A percentile compares a stretch with the other conserved stretches of the same genome.
These are phyloP conservation scores for Pyricularia pennisetigena DNA, from an alignment of 2,329 filamentous ascomycete species.

Conservation along the genomic window DNA sequence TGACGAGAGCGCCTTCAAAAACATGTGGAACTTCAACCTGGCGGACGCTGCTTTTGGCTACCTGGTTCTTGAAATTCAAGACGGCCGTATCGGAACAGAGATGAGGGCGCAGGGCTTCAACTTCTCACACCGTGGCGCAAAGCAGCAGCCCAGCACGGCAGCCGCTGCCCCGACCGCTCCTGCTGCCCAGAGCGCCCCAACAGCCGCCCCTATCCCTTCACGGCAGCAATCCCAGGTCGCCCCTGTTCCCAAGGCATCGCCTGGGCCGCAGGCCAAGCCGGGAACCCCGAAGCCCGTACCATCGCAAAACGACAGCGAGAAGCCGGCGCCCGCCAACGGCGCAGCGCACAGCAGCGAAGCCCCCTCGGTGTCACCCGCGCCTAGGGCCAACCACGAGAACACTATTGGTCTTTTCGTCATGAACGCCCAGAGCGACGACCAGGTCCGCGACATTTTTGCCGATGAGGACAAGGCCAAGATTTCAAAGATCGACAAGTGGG, in stretches of 20 bases:
- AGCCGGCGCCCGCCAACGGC: slow-evolving; percentile 40
- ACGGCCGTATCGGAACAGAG: slow-evolving; percentile 91
- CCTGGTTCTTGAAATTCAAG: slow-evolving; percentile 88
- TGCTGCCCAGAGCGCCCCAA: slow-evolving; percentile 23
- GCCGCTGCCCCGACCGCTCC: slow-evolving; percentile 17
- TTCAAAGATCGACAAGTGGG: slow-evolving; percentile 66
- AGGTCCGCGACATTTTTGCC: slow-evolving; percentile 70
- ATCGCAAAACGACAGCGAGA: slow-evolving; percentile 49
- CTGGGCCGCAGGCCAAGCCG: slow-evolving; percentile 21
- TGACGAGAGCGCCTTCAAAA: slow-evolving; percentile 98
- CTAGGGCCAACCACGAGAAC: slow-evolving; percentile 51
- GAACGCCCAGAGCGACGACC: slow-evolving; percentile 74
- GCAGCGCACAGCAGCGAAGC: slow-evolving; percentile 41
- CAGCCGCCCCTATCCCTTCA: slow-evolving; percentile 18
- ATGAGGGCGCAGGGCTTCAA: slow-evolving; percentile 99
- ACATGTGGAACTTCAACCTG: slow-evolving; percentile 99
- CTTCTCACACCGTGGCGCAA: slow-evolving; percentile 89
- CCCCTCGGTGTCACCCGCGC: slow-evolving; percentile 41
- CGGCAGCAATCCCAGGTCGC: slow-evolving; percentile 1
- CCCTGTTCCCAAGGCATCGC: background rate
- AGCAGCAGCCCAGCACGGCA: slow-evolving; percentile 44
- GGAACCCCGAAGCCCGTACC: slow-evolving; percentile 35
- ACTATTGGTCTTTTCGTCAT: slow-evolving; percentile 85
- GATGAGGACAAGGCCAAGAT: slow-evolving; percentile 81
- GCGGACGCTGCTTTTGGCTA: slow-evolving; percentile 97